Evolutionary conservation across 176 grass and related monocot genomes (phyloP).

Genomic region (Canna indica): DNA sequence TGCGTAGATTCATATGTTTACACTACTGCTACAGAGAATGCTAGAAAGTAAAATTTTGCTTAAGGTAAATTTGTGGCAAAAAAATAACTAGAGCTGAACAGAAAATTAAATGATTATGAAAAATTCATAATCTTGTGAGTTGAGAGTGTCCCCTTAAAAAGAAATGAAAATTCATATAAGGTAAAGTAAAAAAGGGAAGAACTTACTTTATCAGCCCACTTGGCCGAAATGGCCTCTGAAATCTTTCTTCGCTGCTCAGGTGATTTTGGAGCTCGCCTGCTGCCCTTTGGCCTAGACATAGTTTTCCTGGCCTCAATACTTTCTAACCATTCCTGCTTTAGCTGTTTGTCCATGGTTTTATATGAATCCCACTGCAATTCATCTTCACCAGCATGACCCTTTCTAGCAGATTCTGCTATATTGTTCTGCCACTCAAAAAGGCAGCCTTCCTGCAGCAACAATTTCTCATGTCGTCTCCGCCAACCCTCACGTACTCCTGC

Average conservation of each 20-base stretch:
- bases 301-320: conserved; percentile 45
- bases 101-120: not conserved
- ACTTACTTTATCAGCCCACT: conserved; percentile 82
- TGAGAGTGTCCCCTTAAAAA: not conserved
- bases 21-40: not conserved
- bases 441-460: conserved; percentile 60
- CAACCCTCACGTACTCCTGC: conserved; percentile 57
- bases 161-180: not conserved
- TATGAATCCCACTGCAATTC: conserved; percentile 72
- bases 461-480: conserved; percentile 41
- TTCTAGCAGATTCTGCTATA: conserved; percentile 61
- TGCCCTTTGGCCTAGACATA: conserved; percentile 39
- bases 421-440: conserved; percentile 67
- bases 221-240: conserved; percentile 71
- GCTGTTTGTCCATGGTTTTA: conserved; percentile 54
- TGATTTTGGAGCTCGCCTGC: conserved; percentile 63
- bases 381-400: conserved; percentile 52
- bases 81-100: not conserved
- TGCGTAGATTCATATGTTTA: not conserved
- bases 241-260: conserved; percentile 80
- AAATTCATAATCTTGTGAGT: not conserved
- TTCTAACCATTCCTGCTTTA: conserved; percentile 45
- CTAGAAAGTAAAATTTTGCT: not conserved
- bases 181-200: not conserved
- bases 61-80: not conserved